Evolutionary conservation across 352 stramenopile species (phyloP).

Genomic region (Phytophthora crassamura): DNA sequence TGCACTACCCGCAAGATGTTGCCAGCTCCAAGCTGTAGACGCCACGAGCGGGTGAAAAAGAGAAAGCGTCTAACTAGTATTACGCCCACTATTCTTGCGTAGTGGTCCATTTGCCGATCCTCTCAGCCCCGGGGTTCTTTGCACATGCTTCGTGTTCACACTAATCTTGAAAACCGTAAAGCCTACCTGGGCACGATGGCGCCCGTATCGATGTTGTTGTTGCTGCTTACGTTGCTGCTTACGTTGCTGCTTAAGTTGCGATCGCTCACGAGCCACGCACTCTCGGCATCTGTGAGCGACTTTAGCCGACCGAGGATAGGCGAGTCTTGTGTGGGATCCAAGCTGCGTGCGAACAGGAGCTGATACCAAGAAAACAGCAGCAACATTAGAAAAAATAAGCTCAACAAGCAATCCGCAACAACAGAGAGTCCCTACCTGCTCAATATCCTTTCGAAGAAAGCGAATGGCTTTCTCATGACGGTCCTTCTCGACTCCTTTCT

Average conservation of each 20-base stretch:
- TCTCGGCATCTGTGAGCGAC: slow-evolving; percentile 70
- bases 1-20: slow-evolving; percentile 67
- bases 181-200: slow-evolving; percentile 53
- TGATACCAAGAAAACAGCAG: slow-evolving; percentile 33
- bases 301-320: slow-evolving; percentile 74
- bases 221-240: slow-evolving; percentile 32
- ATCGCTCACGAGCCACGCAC: slow-evolving; percentile 70
- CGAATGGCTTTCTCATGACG: slow-evolving; percentile 80
- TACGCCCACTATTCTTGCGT: slow-evolving; percentile 23
- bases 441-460: slow-evolving; percentile 81
- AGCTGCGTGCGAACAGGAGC: slow-evolving; percentile 76
- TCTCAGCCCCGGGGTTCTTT: slow-evolving; percentile 18
- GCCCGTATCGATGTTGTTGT: slow-evolving; percentile 27
- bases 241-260: slow-evolving; percentile 45
- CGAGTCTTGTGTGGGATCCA: slow-evolving; percentile 71
- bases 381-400: slow-evolving; percentile 9
- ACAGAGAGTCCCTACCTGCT: slow-evolving; percentile 61
- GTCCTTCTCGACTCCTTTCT: slow-evolving; percentile 78
- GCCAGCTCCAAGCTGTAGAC: slow-evolving; percentile 54
- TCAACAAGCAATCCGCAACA: background rate
- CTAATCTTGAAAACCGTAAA: slow-evolving; percentile 10
- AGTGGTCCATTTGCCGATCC: slow-evolving; percentile 28
- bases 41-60: slow-evolving; percentile 11
- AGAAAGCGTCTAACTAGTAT: slow-evolving; percentile 41
- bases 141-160: slow-evolving; percentile 17